Conservation (phyloP, 1,284 basidiomycete species). For the Cutaneotrichosporon sp. region DNA sequence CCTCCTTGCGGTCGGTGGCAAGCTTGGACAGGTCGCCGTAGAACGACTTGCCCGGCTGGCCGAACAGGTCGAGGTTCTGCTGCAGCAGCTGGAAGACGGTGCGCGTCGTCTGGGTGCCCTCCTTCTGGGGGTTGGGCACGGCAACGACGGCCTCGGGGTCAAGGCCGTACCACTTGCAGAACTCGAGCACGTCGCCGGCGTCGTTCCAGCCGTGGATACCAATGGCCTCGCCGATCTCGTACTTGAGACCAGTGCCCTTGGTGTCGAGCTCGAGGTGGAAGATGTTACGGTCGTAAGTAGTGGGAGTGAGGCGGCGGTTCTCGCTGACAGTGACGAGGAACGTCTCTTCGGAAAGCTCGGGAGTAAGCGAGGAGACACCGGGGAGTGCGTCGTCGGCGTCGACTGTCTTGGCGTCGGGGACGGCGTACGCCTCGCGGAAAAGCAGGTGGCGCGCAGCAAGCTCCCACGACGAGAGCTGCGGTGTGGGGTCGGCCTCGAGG, state of each 20-base stretch:
- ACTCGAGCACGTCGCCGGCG: slow-evolving; percentile 75
- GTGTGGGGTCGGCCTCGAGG: slow-evolving; percentile 38
- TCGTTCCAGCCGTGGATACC: slow-evolving; percentile 99
- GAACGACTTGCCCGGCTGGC: slow-evolving; percentile 92
- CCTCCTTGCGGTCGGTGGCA: slow-evolving; percentile 68
- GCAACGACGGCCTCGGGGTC: slow-evolving; percentile 76
- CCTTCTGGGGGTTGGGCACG: slow-evolving; percentile 60
- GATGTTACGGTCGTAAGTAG: slow-evolving; percentile 95
- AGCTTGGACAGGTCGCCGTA: slow-evolving; percentile 79
- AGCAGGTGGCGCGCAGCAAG: slow-evolving; percentile 83
- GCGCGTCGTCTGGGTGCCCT: slow-evolving; percentile 60
- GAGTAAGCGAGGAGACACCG: slow-evolving; percentile 67
- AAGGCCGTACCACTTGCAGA: slow-evolving; percentile 87
- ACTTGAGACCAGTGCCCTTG: slow-evolving; percentile 84
- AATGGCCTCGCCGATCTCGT: slow-evolving; percentile 92
- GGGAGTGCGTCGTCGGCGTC: slow-evolving; percentile 22
- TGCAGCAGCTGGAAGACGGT: slow-evolving; percentile 94
- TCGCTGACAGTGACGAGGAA: slow-evolving; percentile 90
- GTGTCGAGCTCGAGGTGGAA: slow-evolving; percentile 98
- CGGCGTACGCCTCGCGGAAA: slow-evolving; percentile 67
- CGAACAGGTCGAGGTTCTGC: slow-evolving; percentile 95
- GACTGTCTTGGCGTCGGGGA: slow-evolving; percentile 51
- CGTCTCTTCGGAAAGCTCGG: slow-evolving; percentile 82
- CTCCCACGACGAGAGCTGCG: slow-evolving; percentile 59
- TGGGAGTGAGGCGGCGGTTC: slow-evolving; percentile 88